A percentile compares a stretch with the other conserved stretches of the same genome.
phyloP scores from a whole-genome alignment of 1,139 yeast genomes.

The Lizanozyma gosingica region DNA sequence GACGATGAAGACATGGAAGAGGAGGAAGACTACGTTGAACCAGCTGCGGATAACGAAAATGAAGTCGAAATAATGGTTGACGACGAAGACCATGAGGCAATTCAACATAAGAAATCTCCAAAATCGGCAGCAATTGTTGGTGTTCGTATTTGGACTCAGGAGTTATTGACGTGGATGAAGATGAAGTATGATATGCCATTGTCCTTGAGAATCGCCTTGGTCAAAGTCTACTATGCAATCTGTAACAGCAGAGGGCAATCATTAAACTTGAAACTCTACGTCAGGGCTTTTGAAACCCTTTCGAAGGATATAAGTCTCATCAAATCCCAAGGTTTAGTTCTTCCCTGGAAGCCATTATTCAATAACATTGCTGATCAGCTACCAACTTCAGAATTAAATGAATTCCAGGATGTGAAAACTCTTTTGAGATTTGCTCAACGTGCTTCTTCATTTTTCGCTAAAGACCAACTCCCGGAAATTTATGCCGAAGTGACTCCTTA shows the following conservation, averaged over 20 bases:
- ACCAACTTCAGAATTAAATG: not conserved
- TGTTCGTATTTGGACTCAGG: conserved; percentile 84
- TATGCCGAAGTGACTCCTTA: conserved; percentile 33
- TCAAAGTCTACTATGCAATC: conserved; percentile 65
- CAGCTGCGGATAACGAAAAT: conserved; percentile 30
- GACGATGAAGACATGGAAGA: conserved; percentile 30
- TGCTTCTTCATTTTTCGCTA: conserved; percentile 38
- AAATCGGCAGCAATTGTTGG: conserved; percentile 67
- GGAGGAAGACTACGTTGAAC: conserved; percentile 34
- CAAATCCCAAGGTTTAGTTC: conserved; percentile 24
- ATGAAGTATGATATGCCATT: conserved; percentile 82
- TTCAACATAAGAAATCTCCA: conserved; percentile 51
- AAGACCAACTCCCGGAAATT: conserved; percentile 27
- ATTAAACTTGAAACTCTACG: conserved; percentile 51
- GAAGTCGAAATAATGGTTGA: conserved; percentile 30
- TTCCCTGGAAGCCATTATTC: conserved; percentile 49
- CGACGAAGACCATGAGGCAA: conserved; percentile 35
- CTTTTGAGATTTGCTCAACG: conserved; percentile 33
- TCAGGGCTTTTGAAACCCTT: conserved; percentile 54
- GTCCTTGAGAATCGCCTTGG: conserved; percentile 48
- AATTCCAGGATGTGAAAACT: not conserved
- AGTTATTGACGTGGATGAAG: conserved; percentile 67
- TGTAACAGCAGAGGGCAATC: conserved; percentile 72
- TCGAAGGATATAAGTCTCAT: conserved; percentile 37
- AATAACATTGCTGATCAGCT: conserved; percentile 27